Conservation (phyloP, 768 basidiomycete genomes). For the Zangia roseola region DNA sequence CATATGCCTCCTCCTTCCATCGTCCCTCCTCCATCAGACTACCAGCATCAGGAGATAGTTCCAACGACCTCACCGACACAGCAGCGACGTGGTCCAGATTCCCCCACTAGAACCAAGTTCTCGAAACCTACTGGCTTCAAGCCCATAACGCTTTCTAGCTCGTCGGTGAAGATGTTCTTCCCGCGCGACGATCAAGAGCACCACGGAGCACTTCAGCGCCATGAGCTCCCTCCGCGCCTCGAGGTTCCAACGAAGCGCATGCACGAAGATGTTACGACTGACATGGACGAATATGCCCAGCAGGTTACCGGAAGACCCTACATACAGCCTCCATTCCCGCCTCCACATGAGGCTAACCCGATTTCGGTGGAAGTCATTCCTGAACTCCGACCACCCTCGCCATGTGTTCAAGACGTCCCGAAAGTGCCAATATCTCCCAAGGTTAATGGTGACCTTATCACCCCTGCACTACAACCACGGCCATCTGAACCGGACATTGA, state of each 20-base stretch:
- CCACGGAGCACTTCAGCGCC: slow-evolving; percentile 19
- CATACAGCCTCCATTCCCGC: background rate
- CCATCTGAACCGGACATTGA: slow-evolving; percentile 25
- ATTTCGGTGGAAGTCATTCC: slow-evolving; percentile 5
- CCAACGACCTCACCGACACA: slow-evolving; percentile 8
- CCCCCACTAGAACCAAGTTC: slow-evolving; percentile 17
- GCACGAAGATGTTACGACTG: slow-evolving; percentile 19
- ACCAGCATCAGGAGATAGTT: slow-evolving; percentile 10
- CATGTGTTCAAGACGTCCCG: slow-evolving; percentile 15
- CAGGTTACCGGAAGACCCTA: slow-evolving; percentile 3
- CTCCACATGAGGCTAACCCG: slow-evolving; percentile 10
- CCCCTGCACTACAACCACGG: slow-evolving; percentile 19
- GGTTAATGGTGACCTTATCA: slow-evolving; percentile 21
- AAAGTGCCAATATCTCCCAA: slow-evolving; percentile 26
- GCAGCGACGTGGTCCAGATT: slow-evolving; percentile 18
- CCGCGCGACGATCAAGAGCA: slow-evolving; percentile 75
- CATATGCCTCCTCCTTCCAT: slow-evolving; percentile 34
- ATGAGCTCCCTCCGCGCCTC: slow-evolving; percentile 17
- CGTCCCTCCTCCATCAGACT: slow-evolving; percentile 22
- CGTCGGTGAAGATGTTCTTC: slow-evolving; percentile 75
- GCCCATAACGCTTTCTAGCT: slow-evolving; percentile 55
- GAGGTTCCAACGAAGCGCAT: slow-evolving; percentile 30
- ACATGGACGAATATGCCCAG: slow-evolving; percentile 20
- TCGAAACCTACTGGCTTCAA: slow-evolving; percentile 57
- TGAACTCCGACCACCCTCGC: slow-evolving; percentile 19